These are phyloP conservation scores for Rhodotorula sp. DNA, from an alignment of 1,284 basidiomycete species.

Conservation along the genomic window DNA sequence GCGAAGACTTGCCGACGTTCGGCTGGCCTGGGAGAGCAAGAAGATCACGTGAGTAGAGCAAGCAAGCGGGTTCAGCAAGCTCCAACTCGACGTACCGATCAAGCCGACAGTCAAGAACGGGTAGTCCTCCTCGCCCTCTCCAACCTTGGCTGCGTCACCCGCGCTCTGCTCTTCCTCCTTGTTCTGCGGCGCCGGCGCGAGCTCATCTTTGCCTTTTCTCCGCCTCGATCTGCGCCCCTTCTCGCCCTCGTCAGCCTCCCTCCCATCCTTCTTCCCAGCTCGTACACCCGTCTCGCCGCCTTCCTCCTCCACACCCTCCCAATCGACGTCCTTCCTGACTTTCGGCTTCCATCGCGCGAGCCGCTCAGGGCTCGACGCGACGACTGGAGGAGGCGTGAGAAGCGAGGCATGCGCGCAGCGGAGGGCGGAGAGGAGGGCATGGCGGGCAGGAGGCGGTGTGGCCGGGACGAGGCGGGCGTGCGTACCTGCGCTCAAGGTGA, in stretches of 20 bases:
- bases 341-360: constrained; percentile 65
- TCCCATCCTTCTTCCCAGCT: constrained; percentile 54
- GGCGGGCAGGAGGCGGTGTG: constrained; percentile 54
- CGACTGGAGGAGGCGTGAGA: constrained; percentile 64
- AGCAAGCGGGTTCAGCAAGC: not conserved
- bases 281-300: constrained; percentile 21
- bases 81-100: constrained; percentile 60
- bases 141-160: constrained; percentile 20
- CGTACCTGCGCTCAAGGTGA: constrained; percentile 33
- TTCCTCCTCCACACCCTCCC: constrained; percentile 56
- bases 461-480: constrained; percentile 58
- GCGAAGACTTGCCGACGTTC: constrained; percentile 88
- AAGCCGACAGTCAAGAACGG: constrained; percentile 72
- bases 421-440: constrained; percentile 65
- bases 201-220: constrained; percentile 45
- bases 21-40: constrained; percentile 66
- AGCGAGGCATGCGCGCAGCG: constrained; percentile 66
- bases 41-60: not conserved
- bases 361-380: constrained; percentile 58
- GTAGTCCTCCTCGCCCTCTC: constrained; percentile 15
- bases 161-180: constrained; percentile 6
- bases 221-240: constrained; percentile 50
- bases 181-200: constrained; percentile 4
- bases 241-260: constrained; percentile 44
- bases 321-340: constrained; percentile 66